Evolutionary conservation across 306 rosid genomes (phyloP).

Genomic region (Ormosia semicastrata): DNA sequence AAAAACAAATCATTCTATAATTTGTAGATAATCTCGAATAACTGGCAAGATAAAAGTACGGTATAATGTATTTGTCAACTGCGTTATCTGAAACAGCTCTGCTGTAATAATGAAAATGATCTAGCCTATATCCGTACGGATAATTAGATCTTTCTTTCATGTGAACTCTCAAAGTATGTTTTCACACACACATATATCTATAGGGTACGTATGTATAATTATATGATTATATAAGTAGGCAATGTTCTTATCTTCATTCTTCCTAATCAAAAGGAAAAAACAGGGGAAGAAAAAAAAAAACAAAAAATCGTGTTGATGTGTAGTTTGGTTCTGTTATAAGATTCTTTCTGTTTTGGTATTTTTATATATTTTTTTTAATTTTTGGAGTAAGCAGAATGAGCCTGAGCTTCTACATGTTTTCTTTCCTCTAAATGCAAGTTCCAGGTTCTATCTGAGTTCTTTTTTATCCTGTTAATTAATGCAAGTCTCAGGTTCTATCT

Average conservation of each 20-base stretch:
- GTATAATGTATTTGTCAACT: neutral
- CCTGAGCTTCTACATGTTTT: too few relatives aligned
- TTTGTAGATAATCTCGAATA: neutral
- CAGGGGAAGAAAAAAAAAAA: neutral
- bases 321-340: neutral
- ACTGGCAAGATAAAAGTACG: neutral
- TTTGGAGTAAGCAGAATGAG: too few relatives aligned
- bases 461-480: neutral
- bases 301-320: neutral
- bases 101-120: neutral
- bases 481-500: neutral
- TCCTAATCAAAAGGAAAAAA: neutral
- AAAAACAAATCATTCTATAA: neutral
- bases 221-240: too few relatives aligned
- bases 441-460: neutral
- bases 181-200: neutral
- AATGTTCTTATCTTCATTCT: neutral
- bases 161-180: neutral
- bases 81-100: neutral
- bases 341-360: neutral
- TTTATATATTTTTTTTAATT: too few relatives aligned
- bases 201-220: too few relatives aligned
- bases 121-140: neutral
- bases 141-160: slow-evolving; percentile 1
- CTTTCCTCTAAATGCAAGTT: too few relatives aligned